These are phyloP conservation scores for Phialophora tarda DNA, from an alignment of 2,329 filamentous ascomycete species.

Conservation along the genomic window DNA sequence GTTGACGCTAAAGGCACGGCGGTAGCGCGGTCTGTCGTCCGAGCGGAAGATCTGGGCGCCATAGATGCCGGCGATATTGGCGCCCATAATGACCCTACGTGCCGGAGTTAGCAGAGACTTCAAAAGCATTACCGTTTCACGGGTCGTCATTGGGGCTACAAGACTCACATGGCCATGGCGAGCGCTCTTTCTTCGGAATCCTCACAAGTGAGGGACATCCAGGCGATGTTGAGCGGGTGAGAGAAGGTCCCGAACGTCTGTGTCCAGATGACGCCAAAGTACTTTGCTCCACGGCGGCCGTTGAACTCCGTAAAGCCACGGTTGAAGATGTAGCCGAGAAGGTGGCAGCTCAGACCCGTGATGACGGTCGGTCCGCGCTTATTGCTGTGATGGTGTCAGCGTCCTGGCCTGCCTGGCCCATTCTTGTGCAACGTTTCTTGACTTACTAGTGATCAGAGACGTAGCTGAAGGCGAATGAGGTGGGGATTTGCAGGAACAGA, in stretches of 20 bases:
- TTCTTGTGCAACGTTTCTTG: neutral
- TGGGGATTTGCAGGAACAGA: conserved; percentile 59
- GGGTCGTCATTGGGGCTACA: neutral
- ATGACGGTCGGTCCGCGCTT: conserved; percentile 61
- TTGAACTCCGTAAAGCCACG: conserved; percentile 57
- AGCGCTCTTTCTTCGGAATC: conserved; percentile 64
- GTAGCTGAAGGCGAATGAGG: conserved; percentile 59
- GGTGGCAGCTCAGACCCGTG: conserved; percentile 53
- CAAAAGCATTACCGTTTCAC: neutral
- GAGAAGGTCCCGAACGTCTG: conserved; percentile 56
- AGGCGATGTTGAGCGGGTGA: conserved; percentile 65
- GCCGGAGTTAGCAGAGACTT: neutral
- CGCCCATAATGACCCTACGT: conserved; percentile 63
- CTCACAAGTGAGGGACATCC: conserved; percentile 62
- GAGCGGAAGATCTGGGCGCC: conserved; percentile 65
- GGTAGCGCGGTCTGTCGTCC: conserved; percentile 59
- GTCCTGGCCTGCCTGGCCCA: neutral
- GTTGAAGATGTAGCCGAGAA: conserved; percentile 62
- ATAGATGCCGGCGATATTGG: conserved; percentile 66
- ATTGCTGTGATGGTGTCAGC: conserved; percentile 24
- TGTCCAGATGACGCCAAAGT: conserved; percentile 63
- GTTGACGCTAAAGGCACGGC: conserved; percentile 57
- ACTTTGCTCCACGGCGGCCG: conserved; percentile 49
- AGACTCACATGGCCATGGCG: conserved; percentile 62
- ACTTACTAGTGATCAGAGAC: conserved; percentile 60